These are phyloP conservation scores for Saccharum hybrid DNA, from an alignment of 202 grass and related monocot species.

Conservation along the genomic window DNA sequence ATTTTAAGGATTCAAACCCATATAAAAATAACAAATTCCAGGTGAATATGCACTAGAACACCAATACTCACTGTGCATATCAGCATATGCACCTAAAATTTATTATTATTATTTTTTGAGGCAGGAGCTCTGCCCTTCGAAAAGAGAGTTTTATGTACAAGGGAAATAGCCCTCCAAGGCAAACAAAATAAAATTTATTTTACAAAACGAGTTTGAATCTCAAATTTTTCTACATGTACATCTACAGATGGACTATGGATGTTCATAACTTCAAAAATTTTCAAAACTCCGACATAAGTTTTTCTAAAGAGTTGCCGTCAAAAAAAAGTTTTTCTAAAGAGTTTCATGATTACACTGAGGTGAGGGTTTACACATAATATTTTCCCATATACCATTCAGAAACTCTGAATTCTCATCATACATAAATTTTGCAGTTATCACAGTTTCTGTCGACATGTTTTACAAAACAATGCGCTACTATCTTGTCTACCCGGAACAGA, in stretches of 20 bases:
- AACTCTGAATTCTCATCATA: background rate
- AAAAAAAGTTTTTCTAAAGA: too few species aligned
- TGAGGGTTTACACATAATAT: too few species aligned
- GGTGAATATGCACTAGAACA: background rate
- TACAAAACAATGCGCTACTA: background rate
- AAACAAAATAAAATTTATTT: too few species aligned
- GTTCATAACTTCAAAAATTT: background rate
- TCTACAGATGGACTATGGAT: background rate
- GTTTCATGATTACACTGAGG: too few species aligned
- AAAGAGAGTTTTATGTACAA: too few species aligned
- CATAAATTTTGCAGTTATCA: background rate
- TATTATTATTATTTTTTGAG: background rate
- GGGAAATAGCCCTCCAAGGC: too few species aligned
- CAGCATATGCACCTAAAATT: background rate
- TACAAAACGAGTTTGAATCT: background rate
- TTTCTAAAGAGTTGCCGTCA: too few species aligned
- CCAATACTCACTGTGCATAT: background rate
- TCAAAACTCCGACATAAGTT: background rate
- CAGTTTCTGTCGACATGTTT: background rate
- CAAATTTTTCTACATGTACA: background rate
- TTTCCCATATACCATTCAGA: background rate
- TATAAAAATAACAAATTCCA: background rate
- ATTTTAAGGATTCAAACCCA: too few species aligned
- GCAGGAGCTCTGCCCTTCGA: too few species aligned
- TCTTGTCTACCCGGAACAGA: constrained; percentile 9